Base-by-base conservation (phyloP, 2,329 filamentous ascomycete genomes). In the Xylogone sp. region DNA sequence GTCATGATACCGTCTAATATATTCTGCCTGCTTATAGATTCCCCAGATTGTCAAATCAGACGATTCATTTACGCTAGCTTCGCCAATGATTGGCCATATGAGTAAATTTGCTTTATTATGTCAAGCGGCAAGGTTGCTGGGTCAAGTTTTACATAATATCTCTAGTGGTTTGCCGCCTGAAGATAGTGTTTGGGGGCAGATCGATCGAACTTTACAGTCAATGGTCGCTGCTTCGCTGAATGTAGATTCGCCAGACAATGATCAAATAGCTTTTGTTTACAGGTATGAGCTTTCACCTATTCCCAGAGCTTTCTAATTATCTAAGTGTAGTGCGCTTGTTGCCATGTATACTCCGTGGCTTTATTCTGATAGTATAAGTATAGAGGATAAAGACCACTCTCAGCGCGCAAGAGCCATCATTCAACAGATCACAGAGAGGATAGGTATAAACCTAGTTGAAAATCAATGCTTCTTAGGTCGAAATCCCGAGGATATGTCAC, bases 141-240 rank as follows among this genome's bases (percentile, higher is more conserved):
- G 53, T 24, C 53, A 52, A 50, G 53, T 55, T 47, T 42, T 54
- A 8, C 42, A 49, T 3, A 29, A 52, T 49, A 29, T 54, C 42
- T 42, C 48, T 21, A 48, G 45, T 47, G 19, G 48, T 22, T 45
- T 42, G 34, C 22, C 21, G 22, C 50, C 21, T 21, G 8, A 53
- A 21, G 52, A 53, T 24, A 42, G 48, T 20, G 22, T 39, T 16
- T 51, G 52, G 48, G 47, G 44, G 16, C 52, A 53, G 44, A 20
- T 53, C 42, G 48, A 51, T 45, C 43, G 48, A 48, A 51, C 52
- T 18, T 44, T 53, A 27, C 48, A 53, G 19, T 51, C 52, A 45
- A 53, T 53, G 52, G 1, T 53, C 20, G 20, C 43, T n/a, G 52
- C 48, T 51, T 53, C 52, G 20, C 21, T 51, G 34, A 43, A 51